These are phyloP conservation scores for Botrytis pseudocinerea DNA, from an alignment of 2,329 filamentous ascomycete species.

Conservation along the genomic window DNA sequence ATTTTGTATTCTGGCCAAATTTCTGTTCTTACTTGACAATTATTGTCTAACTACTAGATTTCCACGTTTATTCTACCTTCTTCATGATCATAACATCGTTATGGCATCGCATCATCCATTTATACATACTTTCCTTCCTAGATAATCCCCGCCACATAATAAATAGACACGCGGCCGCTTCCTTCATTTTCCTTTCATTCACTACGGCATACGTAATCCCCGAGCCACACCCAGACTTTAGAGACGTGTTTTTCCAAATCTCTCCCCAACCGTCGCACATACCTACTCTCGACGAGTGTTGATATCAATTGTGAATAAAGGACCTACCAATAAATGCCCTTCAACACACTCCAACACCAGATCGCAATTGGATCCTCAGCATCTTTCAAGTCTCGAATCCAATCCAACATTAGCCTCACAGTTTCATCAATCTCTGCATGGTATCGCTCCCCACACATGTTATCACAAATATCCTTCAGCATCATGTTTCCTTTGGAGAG, in stretches of 20 bases:
- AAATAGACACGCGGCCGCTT: not conserved
- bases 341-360: constrained; percentile 46
- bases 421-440: constrained; percentile 54
- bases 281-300: not conserved
- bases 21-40: not conserved
- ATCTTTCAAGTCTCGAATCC: constrained; percentile 56
- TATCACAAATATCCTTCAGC: constrained; percentile 51
- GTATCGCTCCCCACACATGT: constrained; percentile 51
- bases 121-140: not conserved
- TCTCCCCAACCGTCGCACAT: not conserved
- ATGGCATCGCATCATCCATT: not conserved
- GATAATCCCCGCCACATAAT: not conserved
- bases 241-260: not conserved
- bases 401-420: constrained; percentile 55
- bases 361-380: constrained; percentile 54
- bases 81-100: not conserved
- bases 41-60: not conserved
- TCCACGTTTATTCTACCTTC: not conserved
- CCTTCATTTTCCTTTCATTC: not conserved
- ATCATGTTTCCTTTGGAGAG: constrained; percentile 54
- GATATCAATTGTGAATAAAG: not conserved
- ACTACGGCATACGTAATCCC: not conserved
- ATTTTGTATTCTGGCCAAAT: not conserved
- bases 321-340: constrained; percentile 32
- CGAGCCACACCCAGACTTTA: not conserved